Percentiles rank a stretch among this genome's conserved stretches.
Conservation (phyloP, 495 filamentous ascomycete genomes). For the Hypoxylon subgilvum region DNA sequence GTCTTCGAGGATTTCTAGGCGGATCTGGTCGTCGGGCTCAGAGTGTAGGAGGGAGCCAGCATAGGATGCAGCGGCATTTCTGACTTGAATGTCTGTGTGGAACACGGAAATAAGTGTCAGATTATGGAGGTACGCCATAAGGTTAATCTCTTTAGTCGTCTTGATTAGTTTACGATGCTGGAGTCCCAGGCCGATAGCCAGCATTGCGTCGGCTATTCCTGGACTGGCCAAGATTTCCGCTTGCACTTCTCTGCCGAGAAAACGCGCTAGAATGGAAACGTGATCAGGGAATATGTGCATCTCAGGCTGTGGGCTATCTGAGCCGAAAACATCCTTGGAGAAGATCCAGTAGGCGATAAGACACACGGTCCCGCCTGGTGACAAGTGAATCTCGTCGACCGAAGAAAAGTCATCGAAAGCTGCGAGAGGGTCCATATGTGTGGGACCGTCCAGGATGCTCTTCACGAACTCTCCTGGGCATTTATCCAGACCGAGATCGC, state of each 20-base stretch:
- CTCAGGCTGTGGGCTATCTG: constrained; percentile 49
- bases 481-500: constrained; percentile 65
- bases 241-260: constrained; percentile 59
- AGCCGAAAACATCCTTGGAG: constrained; percentile 59
- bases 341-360: constrained; percentile 65
- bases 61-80: constrained; percentile 76
- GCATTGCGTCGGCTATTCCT: constrained; percentile 54
- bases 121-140: constrained; percentile 65
- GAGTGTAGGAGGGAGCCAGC: constrained; percentile 74
- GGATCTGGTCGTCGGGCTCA: constrained; percentile 71
- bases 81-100: constrained; percentile 67
- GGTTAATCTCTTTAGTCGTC: constrained; percentile 41
- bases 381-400: constrained; percentile 72
- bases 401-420: constrained; percentile 51
- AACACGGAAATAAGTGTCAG: constrained; percentile 70
- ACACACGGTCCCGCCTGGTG: constrained; percentile 70
- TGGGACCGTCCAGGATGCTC: constrained; percentile 39
- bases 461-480: constrained; percentile 40
- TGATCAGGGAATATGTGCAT: constrained; percentile 71
- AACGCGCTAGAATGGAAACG: constrained; percentile 62
- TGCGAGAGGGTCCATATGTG: constrained; percentile 45
- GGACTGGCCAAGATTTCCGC: constrained; percentile 42
- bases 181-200: constrained; percentile 60
- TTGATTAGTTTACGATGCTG: constrained; percentile 45
- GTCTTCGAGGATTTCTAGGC: constrained; percentile 78